Evolutionary conservation across 2,329 filamentous ascomycete species (phyloP).

Genomic region (Curvularia spicifera): DNA sequence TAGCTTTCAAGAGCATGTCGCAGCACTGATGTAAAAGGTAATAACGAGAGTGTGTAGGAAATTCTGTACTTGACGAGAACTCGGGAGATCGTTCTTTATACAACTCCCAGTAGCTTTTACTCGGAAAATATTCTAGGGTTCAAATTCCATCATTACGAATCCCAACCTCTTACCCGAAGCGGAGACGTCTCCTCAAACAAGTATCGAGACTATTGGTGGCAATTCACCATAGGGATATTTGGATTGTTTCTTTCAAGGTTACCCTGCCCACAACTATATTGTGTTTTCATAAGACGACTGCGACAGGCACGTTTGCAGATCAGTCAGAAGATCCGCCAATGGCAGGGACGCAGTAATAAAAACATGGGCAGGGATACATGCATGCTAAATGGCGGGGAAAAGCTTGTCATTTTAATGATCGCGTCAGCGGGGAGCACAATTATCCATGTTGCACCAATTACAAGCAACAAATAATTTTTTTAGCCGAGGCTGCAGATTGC

Average conservation of each 20-base stretch:
- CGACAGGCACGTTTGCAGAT: neutral
- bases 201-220: neutral
- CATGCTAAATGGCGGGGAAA: slow-evolving; percentile 3
- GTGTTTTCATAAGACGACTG: neutral
- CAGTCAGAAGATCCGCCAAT: slow-evolving; percentile 1
- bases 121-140: too few relatives aligned
- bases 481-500: neutral
- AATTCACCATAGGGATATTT: neutral
- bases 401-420: neutral
- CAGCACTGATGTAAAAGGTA: neutral
- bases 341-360: neutral
- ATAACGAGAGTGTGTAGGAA: neutral
- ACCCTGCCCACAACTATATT: neutral
- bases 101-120: neutral
- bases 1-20: slow-evolving; percentile 7
- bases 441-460: slow-evolving; percentile 16
- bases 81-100: neutral
- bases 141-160: neutral
- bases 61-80: neutral
- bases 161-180: neutral
- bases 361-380: neutral
- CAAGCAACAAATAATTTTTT: neutral
- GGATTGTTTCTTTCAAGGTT: neutral
- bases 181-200: neutral
- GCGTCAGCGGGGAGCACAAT: slow-evolving; percentile 11